Base-by-base conservation (phyloP, 305 asterid genomes). In the Fraxinus latifolia region DNA sequence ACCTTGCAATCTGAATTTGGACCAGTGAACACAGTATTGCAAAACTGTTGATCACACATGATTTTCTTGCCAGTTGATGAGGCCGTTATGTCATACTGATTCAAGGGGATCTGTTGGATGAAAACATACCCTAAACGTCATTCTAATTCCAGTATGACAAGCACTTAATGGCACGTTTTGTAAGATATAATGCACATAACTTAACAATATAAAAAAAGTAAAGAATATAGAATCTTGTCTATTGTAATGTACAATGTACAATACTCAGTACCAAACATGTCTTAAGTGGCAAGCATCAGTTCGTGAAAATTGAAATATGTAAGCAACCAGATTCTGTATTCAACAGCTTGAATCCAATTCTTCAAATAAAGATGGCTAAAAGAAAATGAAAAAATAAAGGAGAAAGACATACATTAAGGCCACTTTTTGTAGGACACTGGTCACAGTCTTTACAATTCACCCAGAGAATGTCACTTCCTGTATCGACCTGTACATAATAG, bases 401-500 rank as follows among this genome's bases (percentile, higher is more conserved):
- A 67, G 65, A 79, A 75, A 75, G 74, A 32, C 92, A 37, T 92
- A 96, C 99, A 58, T 93, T 87, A 33, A 96, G 97, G 78, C 86
- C 90, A 83, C 97, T 96, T 90, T 90, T 90, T 37, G 85, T 90
- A 72, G 99, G 98, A 85, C 99, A 94, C 80, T 84, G 91, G 65
- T 83, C 84, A 79, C 99, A 96, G 82, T 90, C 87, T 79, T 88
- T 93, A 86, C 99, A 96, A 79, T 96, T 96, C 85, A 96, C 92
- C 99, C 99, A 96, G 78, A 94, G 85, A 74, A 93, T 94, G 89
- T 96, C 99, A 89, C 99, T 96, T 81, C 99, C 99, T 4, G 99
- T 96, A 82, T 96, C 99, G 1, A 96, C 97, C 88, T 96, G 99
- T 80, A 94, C 97, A 72, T 93, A 91, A 83, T 90, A 96, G 77